phyloP scores from a whole-genome alignment of 2,329 filamentous ascomycete species.

The Cadophora sp. region DNA sequence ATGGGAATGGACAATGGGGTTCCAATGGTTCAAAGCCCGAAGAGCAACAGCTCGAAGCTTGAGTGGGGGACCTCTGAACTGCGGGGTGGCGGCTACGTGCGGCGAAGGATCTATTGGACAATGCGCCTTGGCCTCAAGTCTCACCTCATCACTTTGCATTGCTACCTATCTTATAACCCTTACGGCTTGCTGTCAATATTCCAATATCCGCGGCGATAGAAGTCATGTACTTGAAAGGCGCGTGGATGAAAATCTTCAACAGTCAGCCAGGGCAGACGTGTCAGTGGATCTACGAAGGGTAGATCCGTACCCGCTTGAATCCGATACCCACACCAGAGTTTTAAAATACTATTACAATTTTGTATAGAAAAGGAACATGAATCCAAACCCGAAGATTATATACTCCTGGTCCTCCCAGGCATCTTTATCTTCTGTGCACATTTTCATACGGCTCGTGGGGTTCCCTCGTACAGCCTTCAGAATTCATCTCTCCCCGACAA shows the following conservation, averaged over 20 bases:
- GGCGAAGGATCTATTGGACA: neutral
- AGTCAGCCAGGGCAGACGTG: too few species aligned
- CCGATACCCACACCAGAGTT: too few species aligned
- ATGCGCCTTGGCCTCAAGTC: too few species aligned
- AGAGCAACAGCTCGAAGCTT: slow-evolving; percentile 2
- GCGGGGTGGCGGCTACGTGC: neutral
- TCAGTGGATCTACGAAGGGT: too few species aligned
- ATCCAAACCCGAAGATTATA: neutral
- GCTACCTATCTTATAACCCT: too few species aligned
- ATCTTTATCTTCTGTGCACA: neutral
- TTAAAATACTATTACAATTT: too few species aligned
- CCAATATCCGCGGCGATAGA: too few species aligned
- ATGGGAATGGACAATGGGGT: neutral
- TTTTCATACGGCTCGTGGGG: neutral
- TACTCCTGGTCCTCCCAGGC: neutral
- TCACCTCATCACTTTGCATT: too few species aligned
- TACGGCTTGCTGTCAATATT: too few species aligned
- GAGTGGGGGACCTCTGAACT: neutral
- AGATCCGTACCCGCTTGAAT: too few species aligned
- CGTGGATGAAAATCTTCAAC: too few species aligned
- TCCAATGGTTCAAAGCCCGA: neutral
- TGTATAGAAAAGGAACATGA: neutral
- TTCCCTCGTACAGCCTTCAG: slow-evolving; percentile 7
- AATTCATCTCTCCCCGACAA: neutral
- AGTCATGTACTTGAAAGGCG: too few species aligned